These are phyloP conservation scores for Apiospora aurea DNA, from an alignment of 2,329 filamentous ascomycete species.

Conservation along the genomic window DNA sequence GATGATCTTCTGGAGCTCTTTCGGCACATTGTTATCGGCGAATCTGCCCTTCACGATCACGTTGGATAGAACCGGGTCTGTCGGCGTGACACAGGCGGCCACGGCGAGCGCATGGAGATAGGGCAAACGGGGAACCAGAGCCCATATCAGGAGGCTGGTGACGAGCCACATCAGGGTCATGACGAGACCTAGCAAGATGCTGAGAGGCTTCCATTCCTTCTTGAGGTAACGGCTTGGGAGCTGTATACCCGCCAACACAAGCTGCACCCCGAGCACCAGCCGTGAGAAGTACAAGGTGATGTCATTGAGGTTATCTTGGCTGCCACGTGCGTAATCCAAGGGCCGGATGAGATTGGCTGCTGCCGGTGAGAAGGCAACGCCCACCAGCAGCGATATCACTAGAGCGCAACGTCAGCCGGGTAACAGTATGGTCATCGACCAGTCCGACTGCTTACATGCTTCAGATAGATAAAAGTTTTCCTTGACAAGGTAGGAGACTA, in stretches of 20 bases:
- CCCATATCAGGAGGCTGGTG: conserved; percentile 82
- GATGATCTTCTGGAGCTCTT: conserved; percentile 80
- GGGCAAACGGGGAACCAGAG: conserved; percentile 71
- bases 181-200: conserved; percentile 79
- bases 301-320: conserved; percentile 65
- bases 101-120: conserved; percentile 83
- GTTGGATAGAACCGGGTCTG: conserved; percentile 86
- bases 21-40: conserved; percentile 88
- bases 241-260: conserved; percentile 88
- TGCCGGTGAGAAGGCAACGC: conserved; percentile 79
- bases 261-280: conserved; percentile 87
- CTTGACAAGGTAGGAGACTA: conserved; percentile 89
- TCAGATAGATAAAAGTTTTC: conserved; percentile 92
- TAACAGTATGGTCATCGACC: neutral
- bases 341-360: conserved; percentile 79
- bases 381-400: conserved; percentile 86
- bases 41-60: conserved; percentile 94
- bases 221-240: conserved; percentile 82
- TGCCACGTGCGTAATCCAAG: conserved; percentile 72
- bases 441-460: conserved; percentile 68
- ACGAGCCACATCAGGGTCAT: conserved; percentile 89
- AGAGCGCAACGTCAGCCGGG: neutral
- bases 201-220: conserved; percentile 78
- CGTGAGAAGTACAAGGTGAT: conserved; percentile 87
- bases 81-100: conserved; percentile 89